These are phyloP conservation scores for Pecoramyces ruminantium DNA, from an alignment of 192 early-diverging fungal species.

Conservation along the genomic window DNA sequence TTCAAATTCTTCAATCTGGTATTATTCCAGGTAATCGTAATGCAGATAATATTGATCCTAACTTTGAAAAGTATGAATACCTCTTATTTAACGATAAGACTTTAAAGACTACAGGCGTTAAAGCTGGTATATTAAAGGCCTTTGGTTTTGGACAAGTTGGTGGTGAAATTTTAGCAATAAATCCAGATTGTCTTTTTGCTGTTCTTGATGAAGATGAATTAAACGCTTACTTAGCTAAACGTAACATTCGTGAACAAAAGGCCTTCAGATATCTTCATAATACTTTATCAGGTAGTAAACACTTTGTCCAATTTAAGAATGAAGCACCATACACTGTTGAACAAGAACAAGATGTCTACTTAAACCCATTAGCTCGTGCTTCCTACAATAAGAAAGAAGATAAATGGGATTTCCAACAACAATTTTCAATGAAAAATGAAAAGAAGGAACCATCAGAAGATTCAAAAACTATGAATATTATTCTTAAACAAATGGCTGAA, in stretches of 20 bases:
- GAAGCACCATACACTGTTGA: conserved; percentile 68
- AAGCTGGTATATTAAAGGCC: conserved; percentile 76
- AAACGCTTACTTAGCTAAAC: conserved; percentile 45
- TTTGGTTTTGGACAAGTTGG: conserved; percentile 95
- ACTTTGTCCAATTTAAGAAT: conserved; percentile 74
- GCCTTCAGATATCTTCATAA: conserved; percentile 85
- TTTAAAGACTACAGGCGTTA: conserved; percentile 76
- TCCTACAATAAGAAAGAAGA: conserved; percentile 52
- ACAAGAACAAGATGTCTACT: conserved; percentile 64
- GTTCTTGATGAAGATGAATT: conserved; percentile 55
- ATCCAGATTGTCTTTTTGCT: conserved; percentile 72
- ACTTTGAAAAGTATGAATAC: conserved; percentile 57
- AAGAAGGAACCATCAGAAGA: no score
- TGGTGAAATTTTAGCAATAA: conserved; percentile 67
- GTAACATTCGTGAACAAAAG: conserved; percentile 49
- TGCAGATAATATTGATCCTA: conserved; percentile 63
- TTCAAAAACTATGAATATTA: background rate
- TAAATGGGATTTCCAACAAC: conserved; percentile 43
- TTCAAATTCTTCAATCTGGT: conserved; percentile 69
- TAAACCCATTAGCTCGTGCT: conserved; percentile 73
- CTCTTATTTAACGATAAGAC: conserved; percentile 64
- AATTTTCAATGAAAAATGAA: background rate
- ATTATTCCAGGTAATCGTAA: conserved; percentile 86
- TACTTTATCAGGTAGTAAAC: conserved; percentile 55
- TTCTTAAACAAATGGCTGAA: conserved; percentile 22